These are phyloP conservation scores for Lactuca sativa DNA, from an alignment of 129 eudicot genomes.

Conservation along the genomic window DNA sequence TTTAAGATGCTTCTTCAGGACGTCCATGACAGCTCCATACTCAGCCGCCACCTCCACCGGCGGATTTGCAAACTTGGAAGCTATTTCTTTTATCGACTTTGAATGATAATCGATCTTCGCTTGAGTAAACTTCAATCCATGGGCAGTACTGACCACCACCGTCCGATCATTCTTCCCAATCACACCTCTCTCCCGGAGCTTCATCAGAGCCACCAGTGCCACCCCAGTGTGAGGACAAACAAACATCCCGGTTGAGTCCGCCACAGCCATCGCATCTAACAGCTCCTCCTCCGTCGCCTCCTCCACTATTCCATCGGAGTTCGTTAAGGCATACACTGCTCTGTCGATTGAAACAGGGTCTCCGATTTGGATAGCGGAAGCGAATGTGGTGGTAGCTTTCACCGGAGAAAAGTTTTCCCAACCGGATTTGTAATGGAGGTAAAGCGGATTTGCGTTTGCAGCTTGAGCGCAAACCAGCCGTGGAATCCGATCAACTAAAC, in stretches of 20 bases:
- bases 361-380: slow-evolving; percentile 32
- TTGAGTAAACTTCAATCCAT: slow-evolving; percentile 32
- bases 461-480: slow-evolving; percentile 31
- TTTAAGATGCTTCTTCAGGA: slow-evolving; percentile 9
- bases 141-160: slow-evolving; percentile 33
- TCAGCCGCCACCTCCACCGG: slow-evolving; percentile 30
- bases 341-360: slow-evolving; percentile 33
- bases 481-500: slow-evolving; percentile 25
- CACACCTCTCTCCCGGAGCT: slow-evolving; percentile 26
- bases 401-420: slow-evolving; percentile 14
- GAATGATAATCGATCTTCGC: slow-evolving; percentile 31
- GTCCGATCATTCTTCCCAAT: slow-evolving; percentile 21
- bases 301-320: slow-evolving; percentile 25
- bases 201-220: slow-evolving; percentile 24
- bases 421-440: slow-evolving; percentile 17
- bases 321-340: slow-evolving; percentile 25
- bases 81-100: slow-evolving; percentile 19
- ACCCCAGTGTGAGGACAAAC: slow-evolving; percentile 31
- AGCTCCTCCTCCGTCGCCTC: slow-evolving; percentile 32
- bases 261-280: slow-evolving; percentile 29
- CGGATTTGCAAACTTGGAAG: slow-evolving; percentile 20
- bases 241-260: slow-evolving; percentile 34
- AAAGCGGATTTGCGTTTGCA: slow-evolving; percentile 32
- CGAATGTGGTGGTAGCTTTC: slow-evolving; percentile 24
- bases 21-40: slow-evolving; percentile 29